Base-by-base conservation (phyloP, 352 stramenopile species). In the Globisporangium lucens region DNA sequence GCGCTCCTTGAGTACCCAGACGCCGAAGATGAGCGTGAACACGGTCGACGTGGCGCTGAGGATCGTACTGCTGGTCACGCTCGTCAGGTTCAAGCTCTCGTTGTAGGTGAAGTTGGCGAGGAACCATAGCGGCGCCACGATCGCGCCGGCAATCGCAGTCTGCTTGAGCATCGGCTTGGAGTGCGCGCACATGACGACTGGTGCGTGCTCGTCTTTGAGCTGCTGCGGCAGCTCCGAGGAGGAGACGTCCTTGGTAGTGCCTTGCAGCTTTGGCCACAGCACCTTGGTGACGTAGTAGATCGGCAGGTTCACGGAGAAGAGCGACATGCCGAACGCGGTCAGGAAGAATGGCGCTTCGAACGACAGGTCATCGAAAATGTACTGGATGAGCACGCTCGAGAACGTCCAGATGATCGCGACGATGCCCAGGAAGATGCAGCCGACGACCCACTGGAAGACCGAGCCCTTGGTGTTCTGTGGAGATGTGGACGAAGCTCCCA, bases 21-120 rank as follows among this genome's bases (percentile, higher is more conserved):
- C 74, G 56, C 90, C 94, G 65, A 98, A 87, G 2, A 91, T 52
- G 71, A 98, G 97, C 17, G 95, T 98, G 70, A 98, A 99, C 22
- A 98, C 81, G 29, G 86, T 95, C 33, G 93, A 97, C 38, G 93
- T 98, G 43, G 87, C 94, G 65, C 86, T 95, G 60, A 99, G 89
- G 41, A 99, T 97, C 12, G 97, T 99, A 60, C 82, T 97, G 71
- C 87, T 98, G 30, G 94, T 97, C 33, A 99, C 95, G 51, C 86
- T 89, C n/a, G 94, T 98, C 69, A 90, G 89, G 69, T 89, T 82
- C 15, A 99, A 73, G 49, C 81, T 95, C 49, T 90, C 74, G 76
- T 98, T 98, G 80, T 99, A 98, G 47, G 89, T 85, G 61, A 90
- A 98, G 70, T 98, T 98, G 41, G 93, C 93, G 27, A 97, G 61